Conservation (phyloP, 164 flowering plant species). For the Dillenia suffruticosa region DNA sequence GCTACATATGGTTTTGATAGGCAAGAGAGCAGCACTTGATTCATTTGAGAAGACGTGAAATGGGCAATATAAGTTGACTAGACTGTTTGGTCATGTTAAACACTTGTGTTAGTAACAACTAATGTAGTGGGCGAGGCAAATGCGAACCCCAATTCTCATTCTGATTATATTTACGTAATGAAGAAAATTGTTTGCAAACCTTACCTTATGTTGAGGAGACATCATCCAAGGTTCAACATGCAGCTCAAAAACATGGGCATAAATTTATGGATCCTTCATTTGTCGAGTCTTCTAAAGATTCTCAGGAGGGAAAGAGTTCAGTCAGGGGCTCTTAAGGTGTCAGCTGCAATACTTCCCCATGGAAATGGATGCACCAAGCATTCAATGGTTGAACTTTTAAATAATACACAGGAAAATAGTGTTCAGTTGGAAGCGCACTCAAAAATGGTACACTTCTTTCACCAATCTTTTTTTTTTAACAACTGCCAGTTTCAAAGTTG, state of each 20-base stretch:
- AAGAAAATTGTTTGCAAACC: constrained; percentile 13
- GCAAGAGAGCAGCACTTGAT: no score
- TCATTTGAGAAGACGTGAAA: no score
- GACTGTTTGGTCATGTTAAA: neutral
- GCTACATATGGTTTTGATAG: no score
- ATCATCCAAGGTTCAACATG: constrained; percentile 17
- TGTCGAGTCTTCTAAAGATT: constrained; percentile 16
- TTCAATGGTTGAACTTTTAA: constrained; percentile 57
- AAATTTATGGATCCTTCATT: constrained; percentile 6
- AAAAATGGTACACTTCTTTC: constrained; percentile 31
- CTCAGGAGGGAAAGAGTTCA: constrained; percentile 10
- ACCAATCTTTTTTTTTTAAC: constrained; percentile 1
- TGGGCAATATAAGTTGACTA: neutral
- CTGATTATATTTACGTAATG: constrained; percentile 26
- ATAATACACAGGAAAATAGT: constrained; percentile 40
- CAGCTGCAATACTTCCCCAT: constrained; percentile 16
- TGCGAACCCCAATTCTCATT: constrained; percentile 46
- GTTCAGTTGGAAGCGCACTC: constrained; percentile 18
- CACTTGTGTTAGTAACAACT: neutral
- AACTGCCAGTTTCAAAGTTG: neutral
- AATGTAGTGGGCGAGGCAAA: constrained; percentile 35
- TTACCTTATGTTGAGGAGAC: constrained; percentile 13
- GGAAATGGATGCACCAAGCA: constrained; percentile 15
- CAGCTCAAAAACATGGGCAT: constrained; percentile 6
- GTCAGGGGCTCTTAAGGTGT: constrained; percentile 11